These are phyloP conservation scores for Amylocystis lapponica DNA, from an alignment of 768 basidiomycete species.

Conservation along the genomic window DNA sequence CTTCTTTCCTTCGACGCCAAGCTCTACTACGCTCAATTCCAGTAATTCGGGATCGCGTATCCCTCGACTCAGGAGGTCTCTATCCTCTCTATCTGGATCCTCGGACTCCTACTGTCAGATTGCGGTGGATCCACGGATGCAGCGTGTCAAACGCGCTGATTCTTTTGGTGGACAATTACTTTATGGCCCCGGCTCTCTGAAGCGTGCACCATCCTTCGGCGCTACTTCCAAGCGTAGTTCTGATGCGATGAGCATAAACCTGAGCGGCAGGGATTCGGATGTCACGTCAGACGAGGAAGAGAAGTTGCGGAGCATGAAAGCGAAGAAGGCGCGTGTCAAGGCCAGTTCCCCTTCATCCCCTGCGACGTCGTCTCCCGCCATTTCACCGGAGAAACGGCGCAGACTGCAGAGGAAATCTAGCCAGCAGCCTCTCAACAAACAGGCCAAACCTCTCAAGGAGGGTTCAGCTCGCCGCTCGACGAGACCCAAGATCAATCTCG, in stretches of 20 bases:
- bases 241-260: slow-evolving; percentile 25
- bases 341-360: slow-evolving; percentile 27
- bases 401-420: slow-evolving; percentile 16
- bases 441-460: slow-evolving; percentile 17
- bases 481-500: slow-evolving; percentile 36
- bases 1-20: slow-evolving; percentile 53
- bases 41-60: slow-evolving; percentile 23
- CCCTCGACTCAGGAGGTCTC: slow-evolving; percentile 22
- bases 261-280: slow-evolving; percentile 18
- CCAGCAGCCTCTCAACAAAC: slow-evolving; percentile 1
- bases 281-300: slow-evolving; percentile 68
- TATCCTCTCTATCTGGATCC: slow-evolving; percentile 37
- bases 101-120: slow-evolving; percentile 28
- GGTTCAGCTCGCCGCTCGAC: slow-evolving; percentile 12
- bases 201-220: slow-evolving; percentile 60
- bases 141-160: slow-evolving; percentile 46
- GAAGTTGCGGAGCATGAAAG: slow-evolving; percentile 49
- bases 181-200: slow-evolving; percentile 24
- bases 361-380: slow-evolving; percentile 15
- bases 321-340: slow-evolving; percentile 55
- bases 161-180: slow-evolving; percentile 33
- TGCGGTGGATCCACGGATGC: slow-evolving; percentile 41
- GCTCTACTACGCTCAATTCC: slow-evolving; percentile 57
- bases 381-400: slow-evolving; percentile 9
- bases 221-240: slow-evolving; percentile 19